phyloP scores from a whole-genome alignment of 2,329 filamentous ascomycete genomes.

The Laburnicola sp. region DNA sequence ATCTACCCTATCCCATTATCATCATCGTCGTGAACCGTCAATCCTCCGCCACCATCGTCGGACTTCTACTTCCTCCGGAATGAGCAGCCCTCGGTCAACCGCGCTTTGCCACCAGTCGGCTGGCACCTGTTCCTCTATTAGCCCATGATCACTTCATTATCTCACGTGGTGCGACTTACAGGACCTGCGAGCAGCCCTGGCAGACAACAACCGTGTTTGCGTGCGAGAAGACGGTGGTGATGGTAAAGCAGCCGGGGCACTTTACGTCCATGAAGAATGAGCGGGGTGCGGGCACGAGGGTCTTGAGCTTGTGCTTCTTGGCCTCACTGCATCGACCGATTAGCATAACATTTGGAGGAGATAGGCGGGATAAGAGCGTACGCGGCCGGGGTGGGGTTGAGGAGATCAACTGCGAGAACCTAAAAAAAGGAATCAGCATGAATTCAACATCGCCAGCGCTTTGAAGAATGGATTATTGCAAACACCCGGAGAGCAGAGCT shows the following conservation, averaged over 20 bases:
- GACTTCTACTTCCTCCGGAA: slow-evolving; percentile 98
- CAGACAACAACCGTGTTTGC: slow-evolving; percentile 99
- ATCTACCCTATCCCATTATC: slow-evolving; percentile 46
- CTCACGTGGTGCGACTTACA: slow-evolving; percentile 49
- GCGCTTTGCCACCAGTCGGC: slow-evolving; percentile 98
- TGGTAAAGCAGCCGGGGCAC: slow-evolving; percentile 99
- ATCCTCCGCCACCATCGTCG: slow-evolving; percentile 33
- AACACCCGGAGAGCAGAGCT: slow-evolving; percentile 27
- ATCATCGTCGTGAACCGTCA: slow-evolving; percentile 45
- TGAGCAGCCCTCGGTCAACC: slow-evolving; percentile 99
- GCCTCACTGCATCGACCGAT: slow-evolving; percentile 64
- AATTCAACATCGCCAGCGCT: slow-evolving; percentile 13
- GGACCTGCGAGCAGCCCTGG: slow-evolving; percentile 96
- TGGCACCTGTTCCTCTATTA: slow-evolving; percentile 66
- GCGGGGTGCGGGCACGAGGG: slow-evolving; percentile 90
- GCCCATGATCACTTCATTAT: slow-evolving; percentile 16
- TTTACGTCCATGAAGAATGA: slow-evolving; percentile 99
- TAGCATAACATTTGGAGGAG: slow-evolving; percentile 26
- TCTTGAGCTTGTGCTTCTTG: slow-evolving; percentile 99
- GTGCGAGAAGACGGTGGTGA: slow-evolving; percentile 99
- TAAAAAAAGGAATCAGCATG: slow-evolving; percentile 48
- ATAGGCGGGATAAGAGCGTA: slow-evolving; percentile 26
- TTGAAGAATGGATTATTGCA: slow-evolving; percentile 16
- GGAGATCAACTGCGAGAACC: slow-evolving; percentile 99
- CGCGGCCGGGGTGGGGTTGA: slow-evolving; percentile 96